A percentile compares a stretch with the other conserved stretches of the same genome.
phyloP scores from a whole-genome alignment of 2,329 filamentous ascomycete species.

The Xylaria sp. region DNA sequence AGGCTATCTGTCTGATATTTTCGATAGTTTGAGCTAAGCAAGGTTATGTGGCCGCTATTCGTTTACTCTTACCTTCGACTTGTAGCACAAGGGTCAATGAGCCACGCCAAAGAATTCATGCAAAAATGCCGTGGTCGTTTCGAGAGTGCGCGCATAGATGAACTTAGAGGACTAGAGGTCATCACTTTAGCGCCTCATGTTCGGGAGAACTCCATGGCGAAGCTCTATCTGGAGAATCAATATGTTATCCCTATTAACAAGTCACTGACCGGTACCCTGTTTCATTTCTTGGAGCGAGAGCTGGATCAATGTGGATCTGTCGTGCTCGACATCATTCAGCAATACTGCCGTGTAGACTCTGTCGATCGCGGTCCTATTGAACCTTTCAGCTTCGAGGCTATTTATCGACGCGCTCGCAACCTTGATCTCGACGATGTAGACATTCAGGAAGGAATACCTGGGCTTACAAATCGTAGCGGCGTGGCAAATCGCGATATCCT shows the following conservation, averaged over 20 bases:
- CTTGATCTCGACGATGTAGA: conserved; percentile 68
- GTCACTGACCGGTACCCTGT: conserved; percentile 79
- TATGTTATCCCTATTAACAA: conserved; percentile 91
- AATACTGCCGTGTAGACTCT: conserved; percentile 62
- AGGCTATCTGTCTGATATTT: conserved; percentile 13
- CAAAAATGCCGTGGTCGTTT: conserved; percentile 71
- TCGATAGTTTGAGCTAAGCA: conserved; percentile 79
- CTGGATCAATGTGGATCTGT: conserved; percentile 79
- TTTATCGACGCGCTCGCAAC: conserved; percentile 63
- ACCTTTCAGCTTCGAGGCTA: conserved; percentile 66
- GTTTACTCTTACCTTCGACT: conserved; percentile 91
- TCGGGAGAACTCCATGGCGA: conserved; percentile 75
- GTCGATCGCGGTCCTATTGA: conserved; percentile 67
- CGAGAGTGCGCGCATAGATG: conserved; percentile 77
- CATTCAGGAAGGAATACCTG: conserved; percentile 68
- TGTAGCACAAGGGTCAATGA: conserved; percentile 71
- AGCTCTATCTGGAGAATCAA: conserved; percentile 82
- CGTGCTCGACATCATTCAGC: conserved; percentile 74
- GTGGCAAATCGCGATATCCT: conserved; percentile 65
- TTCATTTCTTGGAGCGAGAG: conserved; percentile 89
- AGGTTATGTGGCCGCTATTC: conserved; percentile 90
- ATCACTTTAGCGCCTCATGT: conserved; percentile 81
- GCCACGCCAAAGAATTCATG: conserved; percentile 77
- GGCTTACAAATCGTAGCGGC: conserved; percentile 60
- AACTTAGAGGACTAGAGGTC: conserved; percentile 75